Evolutionary conservation across 352 stramenopile species (phyloP), one percentile per base, ranked within the genome.

Genomic region (Globisporangium radiosum): DNA sequence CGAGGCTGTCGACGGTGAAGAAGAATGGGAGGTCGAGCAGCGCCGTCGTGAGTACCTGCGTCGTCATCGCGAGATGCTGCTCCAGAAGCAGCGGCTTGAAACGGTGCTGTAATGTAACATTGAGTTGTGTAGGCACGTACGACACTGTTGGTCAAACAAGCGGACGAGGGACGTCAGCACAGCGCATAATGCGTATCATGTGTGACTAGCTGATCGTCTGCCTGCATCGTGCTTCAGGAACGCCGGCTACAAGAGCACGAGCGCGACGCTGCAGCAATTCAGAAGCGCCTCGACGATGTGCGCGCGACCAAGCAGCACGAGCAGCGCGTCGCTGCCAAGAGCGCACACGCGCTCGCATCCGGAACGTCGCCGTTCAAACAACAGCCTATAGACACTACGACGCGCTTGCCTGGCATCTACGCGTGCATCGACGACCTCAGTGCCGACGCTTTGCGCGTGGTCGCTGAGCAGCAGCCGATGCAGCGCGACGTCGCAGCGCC

Each of bases 71-170:
- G 76, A 77, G 63, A 54, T 64, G 54, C 68, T 86, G 14, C 67
- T 80, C 48, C 80, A 83, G 58, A 76, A 73, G 14, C 71, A 73
- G 54, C 73, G 76, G n/a, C 64, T 86, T 17, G 78, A 88, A 39
- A 81, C 76, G 68, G 77, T 90, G 52, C 42, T 25, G 8, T 17
- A n/a, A 33, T 33, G 25, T 33, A 33, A 3, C 2, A 33, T 33
- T 33, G 25, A 33, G 25, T 33, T 33, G 25, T 33, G 25, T 33
- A 3, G 25, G 25, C 25, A 33, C 25, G 25, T 1, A 3, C 25
- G 25, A 3, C 25, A 33, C 25, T 33, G 25, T 33, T 2, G 25
- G 25, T 3, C 25, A 3, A 33, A 2, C 25, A 33, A 33, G 25
- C 25, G 25, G 25, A 33, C 25, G 25, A 33, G 25, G 1, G 25